A percentile compares a stretch with the other conserved stretches of the same genome.
These are phyloP conservation scores for Trichoderma asperellum DNA, from an alignment of 2,329 filamentous ascomycete species.

Conservation along the genomic window DNA sequence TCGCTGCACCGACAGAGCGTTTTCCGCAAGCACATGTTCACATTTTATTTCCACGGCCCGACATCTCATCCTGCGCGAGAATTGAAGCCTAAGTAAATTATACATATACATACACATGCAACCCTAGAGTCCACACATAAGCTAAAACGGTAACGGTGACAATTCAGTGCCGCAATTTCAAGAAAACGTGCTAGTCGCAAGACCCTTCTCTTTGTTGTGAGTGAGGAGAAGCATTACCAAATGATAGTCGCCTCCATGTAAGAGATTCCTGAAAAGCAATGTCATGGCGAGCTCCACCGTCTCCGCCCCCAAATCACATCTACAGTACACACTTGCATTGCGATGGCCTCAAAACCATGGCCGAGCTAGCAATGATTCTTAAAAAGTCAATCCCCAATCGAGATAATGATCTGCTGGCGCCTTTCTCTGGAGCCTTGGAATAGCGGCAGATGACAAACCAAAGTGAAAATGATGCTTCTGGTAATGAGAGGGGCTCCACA, in stretches of 20 bases:
- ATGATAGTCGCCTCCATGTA: background rate
- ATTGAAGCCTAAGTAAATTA: background rate
- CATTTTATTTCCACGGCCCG: background rate
- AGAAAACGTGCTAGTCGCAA: background rate
- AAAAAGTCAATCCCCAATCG: background rate
- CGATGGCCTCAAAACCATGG: background rate
- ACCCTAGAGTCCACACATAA: background rate
- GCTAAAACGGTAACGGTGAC: background rate
- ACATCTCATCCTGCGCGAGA: background rate
- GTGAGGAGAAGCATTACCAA: background rate
- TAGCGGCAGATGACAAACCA: background rate
- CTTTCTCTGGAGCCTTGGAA: background rate
- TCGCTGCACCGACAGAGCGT: background rate
- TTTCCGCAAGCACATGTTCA: background rate
- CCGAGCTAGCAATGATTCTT: background rate
- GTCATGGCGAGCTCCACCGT: background rate
- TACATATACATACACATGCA: background rate
- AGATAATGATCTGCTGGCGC: background rate
- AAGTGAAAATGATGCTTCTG: background rate
- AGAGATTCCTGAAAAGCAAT: background rate
- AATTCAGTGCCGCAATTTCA: background rate
- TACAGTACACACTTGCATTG: background rate
- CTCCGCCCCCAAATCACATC: background rate
- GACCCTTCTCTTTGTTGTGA: background rate
- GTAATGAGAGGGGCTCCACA: slow-evolving; percentile 2